Base-by-base conservation (phyloP, 805 yeast species). In the Ogataea saltuana region DNA sequence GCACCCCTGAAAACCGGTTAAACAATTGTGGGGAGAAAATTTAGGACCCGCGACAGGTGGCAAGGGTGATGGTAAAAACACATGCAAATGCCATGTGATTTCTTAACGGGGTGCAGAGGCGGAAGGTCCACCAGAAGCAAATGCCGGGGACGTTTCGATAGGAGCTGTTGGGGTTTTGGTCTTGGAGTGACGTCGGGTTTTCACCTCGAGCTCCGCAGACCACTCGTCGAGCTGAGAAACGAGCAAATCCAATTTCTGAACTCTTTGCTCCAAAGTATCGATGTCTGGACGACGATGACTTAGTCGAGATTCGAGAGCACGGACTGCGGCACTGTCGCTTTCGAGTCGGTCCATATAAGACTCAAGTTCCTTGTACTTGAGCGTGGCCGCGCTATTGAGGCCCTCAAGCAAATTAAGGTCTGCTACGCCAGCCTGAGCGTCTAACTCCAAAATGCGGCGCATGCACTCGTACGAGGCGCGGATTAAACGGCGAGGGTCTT, bases 161-260 rank as follows among this genome's bases (percentile, higher is more conserved):
- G n/a, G n/a, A n/a, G n/a, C n/a, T n/a, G n/a, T n/a, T n/a, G n/a
- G n/a, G n/a, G 6, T 25, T 25, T 25, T 25, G 12, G 28, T 13
- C n/a, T 25, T 25, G n/a, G 28, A 6, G 27, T 44, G 45, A 3
- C 47, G 39, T 16, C 50, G 30, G 17, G 58, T 52, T 54, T 78
- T 76, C 4, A 69, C 69, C 32, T 71, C 78, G 39, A 82, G 53
- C 52, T 81, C 86, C 19, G 67, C 60, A 5, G 82, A 71, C 78
- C 85, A 81, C 46, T 72, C 75, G 44, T 83, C 86, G 26, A 85
- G 54, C 49, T 85, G 89, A 18, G 64, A 62, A 9, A 76, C 71
- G 3, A 85, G 49, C 2, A 55, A 59, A 36, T 74, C 78, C 23
- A 80, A 58, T 28, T 68, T 67, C 3, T 58, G 64, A 2, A 75